A percentile compares a stretch with the other conserved stretches of the same genome.
phyloP scores from a whole-genome alignment of 768 basidiomycete species.

The Leccinellum albellum region DNA sequence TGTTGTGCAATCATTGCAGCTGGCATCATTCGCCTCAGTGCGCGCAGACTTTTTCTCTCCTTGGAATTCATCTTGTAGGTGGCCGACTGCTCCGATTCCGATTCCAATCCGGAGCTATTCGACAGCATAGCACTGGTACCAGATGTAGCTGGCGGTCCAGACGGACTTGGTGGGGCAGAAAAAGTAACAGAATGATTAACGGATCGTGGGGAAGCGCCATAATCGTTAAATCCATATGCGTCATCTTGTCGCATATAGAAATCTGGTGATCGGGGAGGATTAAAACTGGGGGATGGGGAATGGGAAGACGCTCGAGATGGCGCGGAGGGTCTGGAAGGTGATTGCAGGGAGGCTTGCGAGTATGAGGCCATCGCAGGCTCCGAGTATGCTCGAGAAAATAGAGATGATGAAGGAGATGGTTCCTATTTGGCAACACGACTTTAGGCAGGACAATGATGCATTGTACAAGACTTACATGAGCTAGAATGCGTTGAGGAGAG shows the following conservation, averaged over 20 bases:
- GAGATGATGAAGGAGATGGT: neutral
- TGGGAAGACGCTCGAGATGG: slow-evolving; percentile 10
- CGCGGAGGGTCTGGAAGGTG: neutral
- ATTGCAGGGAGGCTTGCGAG: slow-evolving; percentile 4
- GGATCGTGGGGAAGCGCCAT: neutral
- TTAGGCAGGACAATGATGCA: neutral
- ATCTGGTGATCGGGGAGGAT: slow-evolving; percentile 7
- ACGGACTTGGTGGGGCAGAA: slow-evolving; percentile 16
- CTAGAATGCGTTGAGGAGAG: neutral
- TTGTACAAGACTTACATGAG: slow-evolving; percentile 14
- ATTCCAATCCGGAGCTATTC: slow-evolving; percentile 12
- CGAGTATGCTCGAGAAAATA: slow-evolving; percentile 7
- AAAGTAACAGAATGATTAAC: too few relatives aligned
- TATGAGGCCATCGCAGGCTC: slow-evolving; percentile 10
- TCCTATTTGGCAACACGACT: slow-evolving; percentile 5
- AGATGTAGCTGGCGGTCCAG: slow-evolving; percentile 17
- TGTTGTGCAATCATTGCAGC: slow-evolving; percentile 45
- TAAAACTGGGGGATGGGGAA: slow-evolving; percentile 1
- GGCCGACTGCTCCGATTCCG: slow-evolving; percentile 19
- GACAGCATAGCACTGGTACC: slow-evolving; percentile 13
- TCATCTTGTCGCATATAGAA: slow-evolving; percentile 17
- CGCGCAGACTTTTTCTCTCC: slow-evolving; percentile 37
- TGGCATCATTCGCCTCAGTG: slow-evolving; percentile 51
- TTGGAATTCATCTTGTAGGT: slow-evolving; percentile 20
- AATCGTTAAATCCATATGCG: slow-evolving; percentile 7